Conservation (phyloP, 2,329 filamentous ascomycete species). For the Volutella citrinella region DNA sequence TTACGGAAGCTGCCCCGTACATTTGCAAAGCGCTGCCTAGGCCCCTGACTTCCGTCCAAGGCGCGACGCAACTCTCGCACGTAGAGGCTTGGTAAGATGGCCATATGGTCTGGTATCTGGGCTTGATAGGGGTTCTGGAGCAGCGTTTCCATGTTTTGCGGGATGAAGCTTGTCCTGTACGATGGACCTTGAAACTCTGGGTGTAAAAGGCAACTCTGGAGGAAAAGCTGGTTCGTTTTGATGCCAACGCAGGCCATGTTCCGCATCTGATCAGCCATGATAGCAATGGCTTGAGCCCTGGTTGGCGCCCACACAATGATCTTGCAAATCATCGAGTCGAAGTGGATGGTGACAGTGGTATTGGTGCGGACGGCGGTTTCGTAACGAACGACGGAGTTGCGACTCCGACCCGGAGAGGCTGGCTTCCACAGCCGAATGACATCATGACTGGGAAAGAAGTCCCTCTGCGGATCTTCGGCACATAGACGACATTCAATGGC, state of each 20-base stretch:
- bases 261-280: slow-evolving; percentile 30
- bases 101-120: too few relatives aligned
- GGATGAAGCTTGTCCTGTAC: slow-evolving; percentile 65
- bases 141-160: slow-evolving; percentile 59
- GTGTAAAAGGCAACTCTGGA: slow-evolving; percentile 64
- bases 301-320: slow-evolving; percentile 42
- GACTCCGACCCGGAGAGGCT: background rate
- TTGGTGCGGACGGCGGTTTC: slow-evolving; percentile 39
- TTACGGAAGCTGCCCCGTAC: slow-evolving; percentile 8
- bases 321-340: slow-evolving; percentile 46
- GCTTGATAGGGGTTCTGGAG: too few relatives aligned
- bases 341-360: slow-evolving; percentile 39
- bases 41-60: background rate
- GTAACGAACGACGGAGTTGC: slow-evolving; percentile 34
- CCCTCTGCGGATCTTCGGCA: slow-evolving; percentile 37
- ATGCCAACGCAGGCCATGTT: slow-evolving; percentile 40
- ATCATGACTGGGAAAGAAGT: slow-evolving; percentile 37
- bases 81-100: slow-evolving; percentile 6
- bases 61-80: background rate
- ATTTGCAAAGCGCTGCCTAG: slow-evolving; percentile 3
- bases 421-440: slow-evolving; percentile 32
- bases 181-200: slow-evolving; percentile 45
- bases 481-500: slow-evolving; percentile 44
- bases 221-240: slow-evolving; percentile 67
- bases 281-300: slow-evolving; percentile 31